Percentiles rank a stretch among this genome's conserved stretches.
Evolutionary conservation across 1,139 yeast species (phyloP).

Genomic region (Kurtzmaniella quercitrusa): DNA sequence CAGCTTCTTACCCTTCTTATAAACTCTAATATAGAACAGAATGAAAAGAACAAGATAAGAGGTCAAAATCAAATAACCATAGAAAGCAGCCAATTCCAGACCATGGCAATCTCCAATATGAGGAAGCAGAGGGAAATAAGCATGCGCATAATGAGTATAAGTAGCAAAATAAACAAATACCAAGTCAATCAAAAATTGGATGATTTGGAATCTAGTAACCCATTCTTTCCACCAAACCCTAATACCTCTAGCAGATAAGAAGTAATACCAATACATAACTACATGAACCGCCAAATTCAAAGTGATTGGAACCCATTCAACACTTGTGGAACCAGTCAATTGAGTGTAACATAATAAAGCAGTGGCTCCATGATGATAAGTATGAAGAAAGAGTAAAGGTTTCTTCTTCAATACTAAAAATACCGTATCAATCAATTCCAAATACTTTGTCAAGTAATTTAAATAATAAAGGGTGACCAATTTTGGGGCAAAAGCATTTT

Average conservation of each 20-base stretch:
- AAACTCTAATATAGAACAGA: conserved; percentile 87
- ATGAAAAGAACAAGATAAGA: conserved; percentile 88
- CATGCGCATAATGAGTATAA: conserved; percentile 68
- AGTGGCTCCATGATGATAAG: conserved; percentile 98
- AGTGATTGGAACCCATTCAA: conserved; percentile 91
- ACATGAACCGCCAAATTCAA: conserved; percentile 92
- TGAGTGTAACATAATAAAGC: conserved; percentile 94
- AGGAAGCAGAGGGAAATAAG: conserved; percentile 62
- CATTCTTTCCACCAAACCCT: conserved; percentile 99
- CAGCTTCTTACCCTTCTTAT: conserved; percentile 46
- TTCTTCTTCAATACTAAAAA: conserved; percentile 90
- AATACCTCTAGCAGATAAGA: conserved; percentile 87
- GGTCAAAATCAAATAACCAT: conserved; percentile 85
- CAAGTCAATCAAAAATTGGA: conserved; percentile 88
- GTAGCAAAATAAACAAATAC: conserved; percentile 90
- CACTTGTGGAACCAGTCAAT: conserved; percentile 84
- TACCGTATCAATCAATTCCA: conserved; percentile 88
- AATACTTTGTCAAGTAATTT: conserved; percentile 71
- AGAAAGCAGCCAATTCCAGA: conserved; percentile 85
- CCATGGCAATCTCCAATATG: conserved; percentile 88
- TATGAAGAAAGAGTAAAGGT: conserved; percentile 85
- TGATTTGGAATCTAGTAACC: conserved; percentile 95
- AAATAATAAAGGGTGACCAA: conserved; percentile 79
- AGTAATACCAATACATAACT: conserved; percentile 97
- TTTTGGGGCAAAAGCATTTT: conserved; percentile 78